Evolutionary conservation across 176 grass and related monocot species (phyloP).

Genomic region (Lolium multiflorum): DNA sequence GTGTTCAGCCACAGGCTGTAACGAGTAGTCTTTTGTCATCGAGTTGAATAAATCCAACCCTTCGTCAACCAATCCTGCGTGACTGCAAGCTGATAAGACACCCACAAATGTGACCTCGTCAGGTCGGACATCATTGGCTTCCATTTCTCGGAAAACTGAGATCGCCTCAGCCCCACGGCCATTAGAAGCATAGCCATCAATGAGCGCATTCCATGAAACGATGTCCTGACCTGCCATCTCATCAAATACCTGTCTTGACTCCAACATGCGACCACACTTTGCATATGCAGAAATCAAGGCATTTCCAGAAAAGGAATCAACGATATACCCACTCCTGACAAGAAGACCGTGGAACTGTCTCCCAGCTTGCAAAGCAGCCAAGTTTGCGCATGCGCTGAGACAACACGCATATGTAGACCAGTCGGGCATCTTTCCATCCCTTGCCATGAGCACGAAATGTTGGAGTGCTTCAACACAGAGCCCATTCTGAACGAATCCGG

Average conservation of each 20-base stretch:
- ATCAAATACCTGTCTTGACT: slow-evolving; percentile 57
- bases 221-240: slow-evolving; percentile 54
- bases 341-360: slow-evolving; percentile 61
- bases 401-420: slow-evolving; percentile 66
- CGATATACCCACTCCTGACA: slow-evolving; percentile 45
- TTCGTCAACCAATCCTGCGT: slow-evolving; percentile 55
- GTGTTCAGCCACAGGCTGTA: slow-evolving; percentile 63
- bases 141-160: slow-evolving; percentile 56
- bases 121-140: slow-evolving; percentile 42
- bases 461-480: slow-evolving; percentile 49
- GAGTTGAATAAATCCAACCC: slow-evolving; percentile 53
- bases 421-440: slow-evolving; percentile 42
- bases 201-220: slow-evolving; percentile 72
- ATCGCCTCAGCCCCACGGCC: slow-evolving; percentile 44
- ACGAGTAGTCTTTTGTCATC: slow-evolving; percentile 42
- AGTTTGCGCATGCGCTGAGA: slow-evolving; percentile 59
- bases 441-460: slow-evolving; percentile 58
- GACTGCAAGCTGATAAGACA: slow-evolving; percentile 61
- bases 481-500: slow-evolving; percentile 61
- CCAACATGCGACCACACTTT: slow-evolving; percentile 60
- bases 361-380: slow-evolving; percentile 46
- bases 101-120: slow-evolving; percentile 60
- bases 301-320: slow-evolving; percentile 51
- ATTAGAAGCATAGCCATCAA: slow-evolving; percentile 73
- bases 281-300: slow-evolving; percentile 60